phyloP scores from a whole-genome alignment of 495 filamentous ascomycete genomes.

The Penicillium mononematosum region DNA sequence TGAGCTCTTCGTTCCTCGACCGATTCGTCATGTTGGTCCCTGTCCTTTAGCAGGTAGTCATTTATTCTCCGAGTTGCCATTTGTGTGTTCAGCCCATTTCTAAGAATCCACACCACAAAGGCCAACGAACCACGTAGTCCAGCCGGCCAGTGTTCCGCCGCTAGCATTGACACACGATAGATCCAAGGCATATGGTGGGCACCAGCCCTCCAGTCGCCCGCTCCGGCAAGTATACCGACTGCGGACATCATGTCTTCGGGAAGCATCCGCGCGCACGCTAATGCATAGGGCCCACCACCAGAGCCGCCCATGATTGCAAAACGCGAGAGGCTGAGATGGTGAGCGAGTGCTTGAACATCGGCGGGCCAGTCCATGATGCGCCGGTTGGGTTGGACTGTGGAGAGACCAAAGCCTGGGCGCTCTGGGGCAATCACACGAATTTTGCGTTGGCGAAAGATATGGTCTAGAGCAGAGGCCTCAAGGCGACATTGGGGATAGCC shows the following conservation, averaged over 20 bases:
- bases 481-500: constrained; percentile 44
- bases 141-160: constrained; percentile 12
- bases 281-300: constrained; percentile 47
- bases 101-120: constrained; percentile 10
- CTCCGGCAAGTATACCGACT: constrained; percentile 38
- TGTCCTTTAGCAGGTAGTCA: constrained; percentile 12
- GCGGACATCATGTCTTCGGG: constrained; percentile 31
- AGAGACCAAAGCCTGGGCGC: constrained; percentile 46
- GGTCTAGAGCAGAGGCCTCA: constrained; percentile 34
- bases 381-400: constrained; percentile 36
- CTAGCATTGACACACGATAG: constrained; percentile 14
- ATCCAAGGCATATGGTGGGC: constrained; percentile 12
- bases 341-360: constrained; percentile 39
- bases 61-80: constrained; percentile 17
- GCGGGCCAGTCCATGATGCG: constrained; percentile 40
- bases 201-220: constrained; percentile 32
- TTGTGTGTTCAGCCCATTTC: constrained; percentile 5
- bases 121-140: constrained; percentile 1
- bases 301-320: constrained; percentile 47
- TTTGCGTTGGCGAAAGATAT: constrained; percentile 23
- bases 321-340: constrained; percentile 30
- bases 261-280: constrained; percentile 43
- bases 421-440: constrained; percentile 42
- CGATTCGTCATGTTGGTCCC: neutral
- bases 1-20: constrained; percentile 4